phyloP scores from a whole-genome alignment of 768 basidiomycete genomes.

The Cystofilobasidium bisporidii region DNA sequence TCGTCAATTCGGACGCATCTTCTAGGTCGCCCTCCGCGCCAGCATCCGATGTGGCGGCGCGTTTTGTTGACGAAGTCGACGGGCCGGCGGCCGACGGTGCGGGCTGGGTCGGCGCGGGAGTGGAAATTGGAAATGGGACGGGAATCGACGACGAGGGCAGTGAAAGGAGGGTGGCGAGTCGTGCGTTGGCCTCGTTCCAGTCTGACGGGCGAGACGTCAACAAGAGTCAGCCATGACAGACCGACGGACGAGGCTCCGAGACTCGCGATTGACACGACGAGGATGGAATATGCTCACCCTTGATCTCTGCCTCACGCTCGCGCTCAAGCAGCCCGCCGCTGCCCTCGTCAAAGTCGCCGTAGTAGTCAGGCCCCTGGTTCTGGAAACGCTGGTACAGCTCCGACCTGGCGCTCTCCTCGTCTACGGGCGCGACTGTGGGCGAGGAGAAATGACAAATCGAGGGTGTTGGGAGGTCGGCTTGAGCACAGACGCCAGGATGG shows the following conservation, averaged over 20 bases:
- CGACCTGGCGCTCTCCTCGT: slow-evolving; percentile 71
- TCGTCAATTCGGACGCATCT: too few species aligned
- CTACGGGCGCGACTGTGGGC: slow-evolving; percentile 51
- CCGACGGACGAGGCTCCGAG: too few species aligned
- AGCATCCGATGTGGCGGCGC: neutral
- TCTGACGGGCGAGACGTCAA: neutral
- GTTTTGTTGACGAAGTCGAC: slow-evolving; percentile 4
- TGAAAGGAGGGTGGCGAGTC: slow-evolving; percentile 6
- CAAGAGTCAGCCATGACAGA: neutral
- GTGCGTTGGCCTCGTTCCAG: slow-evolving; percentile 21
- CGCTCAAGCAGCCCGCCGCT: slow-evolving; percentile 58
- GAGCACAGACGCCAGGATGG: too few species aligned
- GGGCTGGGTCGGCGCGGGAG: neutral
- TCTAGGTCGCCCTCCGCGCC: neutral
- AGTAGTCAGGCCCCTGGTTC: slow-evolving; percentile 78
- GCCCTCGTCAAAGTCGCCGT: slow-evolving; percentile 78
- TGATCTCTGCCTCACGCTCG: slow-evolving; percentile 49
- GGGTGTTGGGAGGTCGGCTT: neutral
- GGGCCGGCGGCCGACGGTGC: neutral
- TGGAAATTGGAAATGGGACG: neutral
- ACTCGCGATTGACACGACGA: too few species aligned
- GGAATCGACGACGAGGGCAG: neutral
- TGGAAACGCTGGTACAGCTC: slow-evolving; percentile 78
- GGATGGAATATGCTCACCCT: slow-evolving; percentile 7
- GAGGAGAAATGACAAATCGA: neutral